Percentiles rank a stretch among this genome's conserved stretches.
Conservation (phyloP, 257 asterid genomes). For the Handroanthus guayacan region DNA sequence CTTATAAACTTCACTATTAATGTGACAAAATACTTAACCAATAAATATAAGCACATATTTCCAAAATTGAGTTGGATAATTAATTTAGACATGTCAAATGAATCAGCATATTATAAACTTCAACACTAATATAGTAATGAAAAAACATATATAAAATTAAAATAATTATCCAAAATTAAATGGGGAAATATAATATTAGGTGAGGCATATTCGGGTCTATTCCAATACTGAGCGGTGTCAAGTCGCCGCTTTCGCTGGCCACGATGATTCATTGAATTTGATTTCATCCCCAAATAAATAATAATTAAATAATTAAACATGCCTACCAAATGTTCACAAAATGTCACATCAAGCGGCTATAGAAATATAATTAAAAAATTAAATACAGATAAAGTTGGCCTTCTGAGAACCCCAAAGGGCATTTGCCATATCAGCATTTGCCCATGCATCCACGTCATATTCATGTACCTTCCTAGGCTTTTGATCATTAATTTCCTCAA, state of each 20-base stretch:
- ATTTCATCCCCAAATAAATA: constrained; percentile 6
- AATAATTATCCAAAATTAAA: no score
- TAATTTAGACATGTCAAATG: no score
- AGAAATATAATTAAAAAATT: background rate
- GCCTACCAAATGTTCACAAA: background rate
- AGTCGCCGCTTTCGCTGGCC: constrained; percentile 34
- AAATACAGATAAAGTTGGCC: constrained; percentile 10
- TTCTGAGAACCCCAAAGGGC: constrained; percentile 38
- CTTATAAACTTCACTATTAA: no score
- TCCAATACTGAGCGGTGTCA: background rate
- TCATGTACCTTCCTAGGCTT: no score
- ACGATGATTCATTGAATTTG: constrained; percentile 16
- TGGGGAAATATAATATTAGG: background rate
- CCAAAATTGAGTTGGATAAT: no score
- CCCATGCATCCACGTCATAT: constrained; percentile 17
- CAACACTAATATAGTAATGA: no score
- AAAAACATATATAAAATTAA: no score
- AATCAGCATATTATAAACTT: background rate
- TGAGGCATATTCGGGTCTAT: constrained; percentile 1
- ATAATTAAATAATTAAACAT: no score
- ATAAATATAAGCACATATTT: no score
- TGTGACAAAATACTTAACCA: no score
- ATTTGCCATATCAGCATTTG: constrained; percentile 27
- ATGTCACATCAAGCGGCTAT: background rate
- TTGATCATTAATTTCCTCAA: no score